Evolutionary conservation across 2,329 filamentous ascomycete genomes (phyloP).

Genomic region (Fusarium anthophilum): DNA sequence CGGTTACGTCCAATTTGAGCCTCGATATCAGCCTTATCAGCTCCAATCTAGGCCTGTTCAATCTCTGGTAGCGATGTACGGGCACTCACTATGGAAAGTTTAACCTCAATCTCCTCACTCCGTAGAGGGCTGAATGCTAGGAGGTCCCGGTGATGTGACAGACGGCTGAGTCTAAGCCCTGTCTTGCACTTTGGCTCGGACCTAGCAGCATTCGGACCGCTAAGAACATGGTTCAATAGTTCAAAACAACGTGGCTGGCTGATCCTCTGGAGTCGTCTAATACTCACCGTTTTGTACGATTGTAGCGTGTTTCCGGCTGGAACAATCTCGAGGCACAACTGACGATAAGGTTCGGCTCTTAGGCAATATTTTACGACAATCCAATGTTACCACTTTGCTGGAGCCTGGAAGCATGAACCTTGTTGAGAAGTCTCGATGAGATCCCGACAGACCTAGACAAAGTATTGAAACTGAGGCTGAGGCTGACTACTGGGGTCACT

Average conservation of each 20-base stretch:
- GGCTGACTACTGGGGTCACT: not conserved
- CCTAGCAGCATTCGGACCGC: no score
- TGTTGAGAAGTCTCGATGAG: not conserved
- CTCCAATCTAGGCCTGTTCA: no score
- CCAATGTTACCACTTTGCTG: not conserved
- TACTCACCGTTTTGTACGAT: no score
- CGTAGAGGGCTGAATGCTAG: no score
- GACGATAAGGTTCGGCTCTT: not conserved
- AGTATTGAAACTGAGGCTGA: not conserved
- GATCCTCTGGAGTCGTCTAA: not conserved
- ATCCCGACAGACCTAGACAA: not conserved
- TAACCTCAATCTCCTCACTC: no score
- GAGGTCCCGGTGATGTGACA: no score
- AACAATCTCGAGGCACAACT: not conserved
- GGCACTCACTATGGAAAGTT: no score
- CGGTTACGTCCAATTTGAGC: no score
- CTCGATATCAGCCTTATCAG: no score
- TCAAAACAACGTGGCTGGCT: not conserved
- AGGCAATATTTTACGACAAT: not conserved
- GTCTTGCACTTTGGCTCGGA: no score
- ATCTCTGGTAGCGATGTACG: no score
- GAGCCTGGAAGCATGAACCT: not conserved
- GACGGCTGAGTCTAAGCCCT: no score
- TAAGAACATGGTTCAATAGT: not conserved
- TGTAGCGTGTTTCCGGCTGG: not conserved